phyloP scores from a whole-genome alignment of 768 basidiomycete species.

The Suillus paluster region DNA sequence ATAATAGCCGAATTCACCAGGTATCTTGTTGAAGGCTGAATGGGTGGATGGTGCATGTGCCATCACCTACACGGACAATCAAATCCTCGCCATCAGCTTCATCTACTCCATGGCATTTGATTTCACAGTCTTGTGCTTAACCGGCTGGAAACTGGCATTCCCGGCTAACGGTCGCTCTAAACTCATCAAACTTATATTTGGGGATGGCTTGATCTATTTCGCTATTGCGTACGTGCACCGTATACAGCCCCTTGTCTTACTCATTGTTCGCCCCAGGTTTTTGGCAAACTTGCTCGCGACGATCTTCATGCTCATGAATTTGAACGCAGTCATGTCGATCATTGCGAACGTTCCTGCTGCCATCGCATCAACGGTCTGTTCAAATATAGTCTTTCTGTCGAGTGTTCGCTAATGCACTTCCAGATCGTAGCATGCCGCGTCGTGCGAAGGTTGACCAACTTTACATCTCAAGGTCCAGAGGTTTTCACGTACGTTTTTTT shows the following conservation, averaged over 20 bases:
- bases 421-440: slow-evolving; percentile 68
- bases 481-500: slow-evolving; percentile 55
- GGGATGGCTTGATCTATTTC: slow-evolving; percentile 76
- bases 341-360: slow-evolving; percentile 77
- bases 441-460: slow-evolving; percentile 70
- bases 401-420: neutral
- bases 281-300: slow-evolving; percentile 64
- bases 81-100: slow-evolving; percentile 64
- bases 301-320: slow-evolving; percentile 68
- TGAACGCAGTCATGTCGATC: slow-evolving; percentile 76
- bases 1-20: slow-evolving; percentile 31
- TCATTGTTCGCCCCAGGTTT: slow-evolving; percentile 49
- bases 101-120: slow-evolving; percentile 80
- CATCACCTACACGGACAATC: slow-evolving; percentile 63
- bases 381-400: neutral
- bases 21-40: slow-evolving; percentile 60
- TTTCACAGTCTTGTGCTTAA: slow-evolving; percentile 62
- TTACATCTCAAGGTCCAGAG: slow-evolving; percentile 51
- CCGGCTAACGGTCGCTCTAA: slow-evolving; percentile 52
- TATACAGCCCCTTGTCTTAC: neutral
- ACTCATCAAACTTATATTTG: slow-evolving; percentile 68
- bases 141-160: slow-evolving; percentile 61
- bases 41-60: slow-evolving; percentile 59
- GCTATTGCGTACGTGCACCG: slow-evolving; percentile 60
- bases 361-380: slow-evolving; percentile 64